Evolutionary conservation across 306 rosid genomes (phyloP), one percentile per base, ranked within the genome.

Genomic region (Corylus americana): DNA sequence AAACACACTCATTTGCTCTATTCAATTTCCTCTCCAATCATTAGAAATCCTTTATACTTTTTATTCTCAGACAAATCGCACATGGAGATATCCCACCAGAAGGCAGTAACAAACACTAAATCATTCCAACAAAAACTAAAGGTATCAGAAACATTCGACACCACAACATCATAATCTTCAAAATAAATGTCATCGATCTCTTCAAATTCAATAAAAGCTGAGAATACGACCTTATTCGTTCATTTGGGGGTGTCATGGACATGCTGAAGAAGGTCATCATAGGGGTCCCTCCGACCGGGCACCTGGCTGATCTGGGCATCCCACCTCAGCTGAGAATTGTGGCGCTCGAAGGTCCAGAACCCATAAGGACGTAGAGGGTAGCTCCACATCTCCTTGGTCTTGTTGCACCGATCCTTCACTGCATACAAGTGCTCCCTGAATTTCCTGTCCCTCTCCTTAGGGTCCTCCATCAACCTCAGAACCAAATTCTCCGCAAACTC

Each of bases 341-440:
- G 98, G 85, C 97, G 97, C 29, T 95, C 99, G 53, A 95, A 90
- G 78, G 98, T 95, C 99, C 99, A 95, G 78, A 96, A 93, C 1
- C 98, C 98, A 17, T 93, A 93, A 31, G 99, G 99, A 14, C 99
- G 88, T 55, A 93, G 83, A 20, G 98, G 98, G 22, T 75, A 81
- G 64, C 85, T 88, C 93, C 96, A 91, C 94, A 95, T 95, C 91
- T 95, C 97, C 84, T 89, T 95, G 44, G 98, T 90, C 96, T 91
- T 93, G 12, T 8, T 54, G 77, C 97, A 93, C 62, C 85, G 75
- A 27, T 92, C 93, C 84, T 86, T 85, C 22, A 84, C 82, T 0
- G 90, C 85, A 47, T 86, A 85, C 22, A 87, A 44, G 7, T 87
- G 97, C 79, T 95, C 98, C 73, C 98, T 88, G 80, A 93, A 92